Evolutionary conservation across 73 alveolate genomes (phyloP), one percentile per base, ranked within the genome.

Genomic region (Paraurostyla sp.): DNA sequence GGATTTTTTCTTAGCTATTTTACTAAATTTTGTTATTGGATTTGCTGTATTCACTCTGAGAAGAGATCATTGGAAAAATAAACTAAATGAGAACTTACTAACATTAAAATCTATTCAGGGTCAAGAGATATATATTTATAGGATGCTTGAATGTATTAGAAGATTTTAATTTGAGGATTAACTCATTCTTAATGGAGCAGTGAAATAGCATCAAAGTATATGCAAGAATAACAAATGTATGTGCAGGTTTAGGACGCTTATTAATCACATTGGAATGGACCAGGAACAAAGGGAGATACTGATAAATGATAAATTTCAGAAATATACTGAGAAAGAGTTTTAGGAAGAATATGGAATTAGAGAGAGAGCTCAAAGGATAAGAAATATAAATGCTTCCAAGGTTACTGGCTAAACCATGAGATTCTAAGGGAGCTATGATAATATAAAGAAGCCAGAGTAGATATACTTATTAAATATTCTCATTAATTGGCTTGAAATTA

Each of bases 111-210:
- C 40, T 38, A 2, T 65, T 2, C 36, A 65, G 41, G 82, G 82
- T 0, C 42, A 65, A 22, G 82, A 65, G 58, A 65, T 65, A 15
- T 65, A 6, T 40, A 30, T 65, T 6, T 65, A 65, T 40, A 23
- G 82, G 41, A 65, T 65, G 82, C 35, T 65, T 38, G 82, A 65
- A 65, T 38, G 82, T 35, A 38, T 65, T 38, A 36, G 23, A 40
- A 65, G 25, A 22, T 65, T 16, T 38, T 11, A 11, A 9, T 65
- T 65, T 40, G 82, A 65, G 38, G 82, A 65, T 65, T 22, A 65
- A 65, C 11, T 65, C 9, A 22, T 65, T 9, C 82, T 65, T 65
- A 22, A 65, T 18, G 82, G 82, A 22, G 32, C 58, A 3, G 3
- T 65, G 33, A 65, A 65, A 22, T 13, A 65, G 35, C 82, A 65